These are phyloP conservation scores for Amanita polypyramis DNA, from an alignment of 768 basidiomycete species.

Conservation along the genomic window DNA sequence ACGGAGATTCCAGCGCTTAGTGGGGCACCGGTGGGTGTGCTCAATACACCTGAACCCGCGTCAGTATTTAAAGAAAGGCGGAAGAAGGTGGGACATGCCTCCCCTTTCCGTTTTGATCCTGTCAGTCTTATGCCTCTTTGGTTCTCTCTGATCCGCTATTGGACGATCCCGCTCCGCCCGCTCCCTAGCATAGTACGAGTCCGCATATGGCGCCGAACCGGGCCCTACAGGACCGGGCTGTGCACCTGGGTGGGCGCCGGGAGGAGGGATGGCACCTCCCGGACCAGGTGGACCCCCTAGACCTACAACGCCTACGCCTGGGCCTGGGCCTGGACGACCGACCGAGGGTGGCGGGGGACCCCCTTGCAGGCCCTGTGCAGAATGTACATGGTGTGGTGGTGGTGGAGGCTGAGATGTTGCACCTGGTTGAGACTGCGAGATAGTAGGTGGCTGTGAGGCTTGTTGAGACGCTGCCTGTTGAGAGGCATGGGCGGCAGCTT, in stretches of 20 bases:
- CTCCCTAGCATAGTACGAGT: constrained; percentile 10
- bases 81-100: constrained; percentile 15
- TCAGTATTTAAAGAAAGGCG: too few species aligned
- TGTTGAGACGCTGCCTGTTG: constrained; percentile 15
- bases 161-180: constrained; percentile 27
- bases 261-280: constrained; percentile 7
- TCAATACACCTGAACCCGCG: constrained; percentile 16
- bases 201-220: constrained; percentile 5
- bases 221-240: constrained; percentile 13
- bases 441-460: constrained; percentile 10
- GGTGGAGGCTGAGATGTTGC: constrained; percentile 1
- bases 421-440: neutral
- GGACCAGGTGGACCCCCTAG: neutral
- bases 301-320: neutral
- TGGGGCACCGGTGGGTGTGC: constrained; percentile 19
- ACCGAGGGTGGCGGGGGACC: constrained; percentile 12
- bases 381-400: neutral
- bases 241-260: constrained; percentile 12
- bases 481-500: constrained; percentile 21
- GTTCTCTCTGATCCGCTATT: constrained; percentile 37
- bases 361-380: constrained; percentile 1
- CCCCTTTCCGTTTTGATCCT: constrained; percentile 27
- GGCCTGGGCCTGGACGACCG: constrained; percentile 9
- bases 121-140: constrained; percentile 47
- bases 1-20: constrained; percentile 6